A percentile compares a stretch with the other conserved stretches of the same genome.
phyloP scores from a whole-genome alignment of 2,329 filamentous ascomycete genomes.

The Diaporthe velutina region DNA sequence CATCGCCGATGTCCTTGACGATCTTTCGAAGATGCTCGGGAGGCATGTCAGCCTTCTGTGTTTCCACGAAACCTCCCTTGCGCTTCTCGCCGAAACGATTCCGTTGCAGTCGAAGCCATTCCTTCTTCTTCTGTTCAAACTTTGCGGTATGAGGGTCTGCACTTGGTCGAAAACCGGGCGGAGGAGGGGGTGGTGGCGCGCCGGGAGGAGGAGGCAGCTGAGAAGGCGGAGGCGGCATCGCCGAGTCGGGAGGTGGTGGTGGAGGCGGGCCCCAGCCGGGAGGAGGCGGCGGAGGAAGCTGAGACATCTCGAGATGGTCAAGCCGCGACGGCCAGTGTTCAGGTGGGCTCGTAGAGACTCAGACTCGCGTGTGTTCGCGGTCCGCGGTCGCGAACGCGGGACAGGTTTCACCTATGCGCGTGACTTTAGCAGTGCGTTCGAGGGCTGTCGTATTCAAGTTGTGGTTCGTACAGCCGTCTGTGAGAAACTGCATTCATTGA shows the following conservation, averaged over 20 bases:
- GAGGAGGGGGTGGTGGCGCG: constrained; percentile 76
- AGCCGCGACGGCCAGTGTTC: constrained; percentile 10
- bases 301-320: constrained; percentile 58
- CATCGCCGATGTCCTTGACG: constrained; percentile 97
- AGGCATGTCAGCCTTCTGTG: constrained; percentile 98
- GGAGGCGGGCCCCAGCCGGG: constrained; percentile 68
- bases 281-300: constrained; percentile 66
- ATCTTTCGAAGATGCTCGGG: constrained; percentile 99
- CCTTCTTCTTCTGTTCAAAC: constrained; percentile 98
- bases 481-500: constrained; percentile 25
- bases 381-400: constrained; percentile 39
- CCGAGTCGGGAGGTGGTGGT: constrained; percentile 65
- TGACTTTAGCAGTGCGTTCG: constrained; percentile 33
- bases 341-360: constrained; percentile 31
- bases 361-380: constrained; percentile 35
- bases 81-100: constrained; percentile 97
- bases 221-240: constrained; percentile 67
- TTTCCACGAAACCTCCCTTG: constrained; percentile 96
- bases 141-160: constrained; percentile 90
- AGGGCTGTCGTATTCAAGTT: constrained; percentile 3
- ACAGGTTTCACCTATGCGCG: constrained; percentile 40
- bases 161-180: constrained; percentile 85
- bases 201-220: constrained; percentile 71
- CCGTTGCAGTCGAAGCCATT: constrained; percentile 93
- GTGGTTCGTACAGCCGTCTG: constrained; percentile 35